Evolutionary conservation across 352 stramenopile species (phyloP).

Genomic region (Phytopythium sindhum): DNA sequence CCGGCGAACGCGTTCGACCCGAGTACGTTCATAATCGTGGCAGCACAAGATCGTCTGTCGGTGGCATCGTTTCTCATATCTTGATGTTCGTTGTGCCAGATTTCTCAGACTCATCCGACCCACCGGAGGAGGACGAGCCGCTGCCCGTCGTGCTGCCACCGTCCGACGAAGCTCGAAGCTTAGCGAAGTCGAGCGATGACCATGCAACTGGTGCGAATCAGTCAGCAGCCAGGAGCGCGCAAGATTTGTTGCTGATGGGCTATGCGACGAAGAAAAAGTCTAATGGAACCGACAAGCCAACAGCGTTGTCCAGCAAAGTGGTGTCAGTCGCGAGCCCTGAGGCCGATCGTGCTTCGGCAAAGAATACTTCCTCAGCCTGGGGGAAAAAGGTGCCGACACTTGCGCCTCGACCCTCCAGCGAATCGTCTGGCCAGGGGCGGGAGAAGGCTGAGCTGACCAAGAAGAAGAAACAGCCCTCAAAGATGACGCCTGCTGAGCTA

Average conservation of each 20-base stretch:
- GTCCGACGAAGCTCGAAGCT: not conserved
- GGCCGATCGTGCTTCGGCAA: not conserved
- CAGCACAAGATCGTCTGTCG: not conserved
- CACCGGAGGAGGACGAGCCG: conserved; percentile 16
- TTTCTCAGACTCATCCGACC: conserved; percentile 9
- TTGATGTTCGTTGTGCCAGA: not conserved
- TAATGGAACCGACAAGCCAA: not conserved
- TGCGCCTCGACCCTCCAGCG: not conserved
- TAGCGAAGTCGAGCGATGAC: not conserved
- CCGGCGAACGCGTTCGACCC: conserved; percentile 7
- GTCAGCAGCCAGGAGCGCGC: not conserved
- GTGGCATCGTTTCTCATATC: not conserved
- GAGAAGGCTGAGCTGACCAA: not conserved
- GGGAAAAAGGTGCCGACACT: not conserved
- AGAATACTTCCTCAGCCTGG: not conserved
- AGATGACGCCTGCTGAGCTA: not conserved
- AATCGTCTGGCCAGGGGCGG: not conserved
- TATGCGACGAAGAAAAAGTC: not conserved
- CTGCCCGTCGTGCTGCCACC: conserved; percentile 1
- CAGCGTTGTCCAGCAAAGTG: not conserved
- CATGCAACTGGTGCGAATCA: not conserved
- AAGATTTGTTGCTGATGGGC: not conserved
- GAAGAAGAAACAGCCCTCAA: not conserved
- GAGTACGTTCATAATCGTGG: not conserved
- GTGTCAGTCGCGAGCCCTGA: not conserved